phyloP scores from a whole-genome alignment of 129 eudicot genomes.

The Apium graveolens region DNA sequence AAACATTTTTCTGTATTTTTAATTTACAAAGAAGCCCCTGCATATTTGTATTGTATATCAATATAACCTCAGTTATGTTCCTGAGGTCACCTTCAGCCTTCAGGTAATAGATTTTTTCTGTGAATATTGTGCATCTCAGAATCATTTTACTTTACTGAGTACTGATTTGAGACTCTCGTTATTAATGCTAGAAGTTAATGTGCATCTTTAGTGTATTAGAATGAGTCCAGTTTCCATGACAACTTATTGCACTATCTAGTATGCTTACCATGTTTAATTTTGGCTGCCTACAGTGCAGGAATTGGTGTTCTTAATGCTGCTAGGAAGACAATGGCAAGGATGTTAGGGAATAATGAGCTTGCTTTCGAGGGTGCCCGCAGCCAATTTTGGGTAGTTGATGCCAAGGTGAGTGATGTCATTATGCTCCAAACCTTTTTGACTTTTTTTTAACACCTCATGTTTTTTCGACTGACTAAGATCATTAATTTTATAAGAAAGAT shows the following conservation, averaged over 20 bases:
- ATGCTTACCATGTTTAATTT: conserved; percentile 6
- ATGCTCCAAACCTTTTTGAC: neutral
- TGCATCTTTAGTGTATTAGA: neutral
- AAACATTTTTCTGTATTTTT: neutral
- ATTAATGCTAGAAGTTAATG: neutral
- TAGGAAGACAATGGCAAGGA: conserved; percentile 98
- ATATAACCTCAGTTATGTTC: neutral
- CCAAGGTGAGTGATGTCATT: conserved; percentile 47
- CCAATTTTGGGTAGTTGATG: conserved; percentile 99
- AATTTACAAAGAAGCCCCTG: neutral
- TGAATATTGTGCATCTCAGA: neutral
- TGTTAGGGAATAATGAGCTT: conserved; percentile 74
- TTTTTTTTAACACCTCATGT: neutral
- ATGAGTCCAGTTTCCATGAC: neutral
- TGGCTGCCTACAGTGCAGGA: conserved; percentile 81
- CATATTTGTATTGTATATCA: neutral
- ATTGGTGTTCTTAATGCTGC: conserved; percentile 97
- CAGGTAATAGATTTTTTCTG: neutral
- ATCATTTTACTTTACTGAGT: neutral
- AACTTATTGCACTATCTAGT: neutral
- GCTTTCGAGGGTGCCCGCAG: conserved; percentile 91
- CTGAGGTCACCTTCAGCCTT: neutral
- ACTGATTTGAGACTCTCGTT: neutral
- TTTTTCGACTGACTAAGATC: neutral
- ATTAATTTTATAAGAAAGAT: neutral